These are phyloP conservation scores for Apiospora aurea DNA, from an alignment of 2,329 filamentous ascomycete species.

Conservation along the genomic window DNA sequence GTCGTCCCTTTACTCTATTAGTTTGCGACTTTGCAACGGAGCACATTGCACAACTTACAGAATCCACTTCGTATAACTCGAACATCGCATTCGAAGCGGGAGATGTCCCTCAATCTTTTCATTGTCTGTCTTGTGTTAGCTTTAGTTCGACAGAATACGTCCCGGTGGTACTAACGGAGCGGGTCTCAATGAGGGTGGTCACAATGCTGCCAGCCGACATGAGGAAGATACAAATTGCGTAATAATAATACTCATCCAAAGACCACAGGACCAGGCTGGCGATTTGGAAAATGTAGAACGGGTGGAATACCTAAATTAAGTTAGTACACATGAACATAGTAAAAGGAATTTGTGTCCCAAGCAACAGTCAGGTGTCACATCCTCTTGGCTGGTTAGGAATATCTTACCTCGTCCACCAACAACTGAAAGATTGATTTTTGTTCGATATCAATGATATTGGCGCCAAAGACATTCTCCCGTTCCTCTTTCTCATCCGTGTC, in stretches of 20 bases:
- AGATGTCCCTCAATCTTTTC: slow-evolving; percentile 88
- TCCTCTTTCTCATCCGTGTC: slow-evolving; percentile 87
- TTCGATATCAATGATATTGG: slow-evolving; percentile 90
- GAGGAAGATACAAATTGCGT: slow-evolving; percentile 90
- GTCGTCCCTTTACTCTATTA: slow-evolving; percentile 39
- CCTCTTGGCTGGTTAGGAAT: slow-evolving; percentile 23
- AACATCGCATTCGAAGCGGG: slow-evolving; percentile 93
- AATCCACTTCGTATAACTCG: slow-evolving; percentile 93
- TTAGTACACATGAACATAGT: background rate
- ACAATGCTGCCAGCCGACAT: slow-evolving; percentile 94
- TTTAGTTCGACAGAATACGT: background rate
- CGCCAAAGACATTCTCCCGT: slow-evolving; percentile 86
- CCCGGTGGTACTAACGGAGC: slow-evolving; percentile 63
- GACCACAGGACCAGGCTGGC: slow-evolving; percentile 96
- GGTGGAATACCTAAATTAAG: slow-evolving; percentile 78
- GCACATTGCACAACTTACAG: slow-evolving; percentile 61
- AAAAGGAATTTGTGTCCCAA: background rate
- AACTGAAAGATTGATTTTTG: slow-evolving; percentile 86
- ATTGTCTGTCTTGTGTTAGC: slow-evolving; percentile 68
- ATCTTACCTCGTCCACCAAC: slow-evolving; percentile 80
- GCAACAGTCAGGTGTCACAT: background rate
- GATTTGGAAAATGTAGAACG: slow-evolving; percentile 98
- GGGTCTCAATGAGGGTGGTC: slow-evolving; percentile 89
- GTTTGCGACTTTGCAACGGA: slow-evolving; percentile 1
- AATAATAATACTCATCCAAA: slow-evolving; percentile 96